These are phyloP conservation scores for Emmonsiellopsis sp. DNA, from an alignment of 2,329 filamentous ascomycete species.

Conservation along the genomic window DNA sequence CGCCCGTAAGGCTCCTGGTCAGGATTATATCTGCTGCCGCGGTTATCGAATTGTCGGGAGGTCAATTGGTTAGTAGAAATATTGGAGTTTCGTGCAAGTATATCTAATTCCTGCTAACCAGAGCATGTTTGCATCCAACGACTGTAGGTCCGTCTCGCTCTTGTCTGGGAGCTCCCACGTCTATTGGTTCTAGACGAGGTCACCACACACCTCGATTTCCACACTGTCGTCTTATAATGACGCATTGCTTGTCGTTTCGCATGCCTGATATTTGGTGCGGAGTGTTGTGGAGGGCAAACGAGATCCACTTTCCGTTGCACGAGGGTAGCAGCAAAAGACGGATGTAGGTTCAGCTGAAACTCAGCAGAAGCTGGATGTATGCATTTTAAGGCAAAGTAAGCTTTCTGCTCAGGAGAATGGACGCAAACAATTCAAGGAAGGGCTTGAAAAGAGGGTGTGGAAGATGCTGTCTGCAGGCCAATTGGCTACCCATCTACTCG, in stretches of 20 bases:
- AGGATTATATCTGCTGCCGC: conserved; percentile 65
- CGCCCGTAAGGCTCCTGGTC: conserved; percentile 63
- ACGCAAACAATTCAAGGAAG: no score
- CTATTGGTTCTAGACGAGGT: conserved; percentile 71
- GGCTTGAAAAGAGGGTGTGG: conserved; percentile 54
- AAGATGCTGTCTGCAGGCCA: conserved; percentile 29
- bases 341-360: conserved; percentile 40
- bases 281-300: conserved; percentile 59
- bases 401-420: conserved; percentile 50
- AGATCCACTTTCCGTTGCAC: conserved; percentile 20
- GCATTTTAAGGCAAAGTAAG: conserved; percentile 50
- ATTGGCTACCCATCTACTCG: not conserved
- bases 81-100: no score
- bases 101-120: no score
- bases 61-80: conserved; percentile 62
- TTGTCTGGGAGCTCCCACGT: conserved; percentile 61
- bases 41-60: conserved; percentile 64
- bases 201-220: conserved; percentile 76
- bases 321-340: conserved; percentile 26
- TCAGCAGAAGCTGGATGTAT: conserved; percentile 44
- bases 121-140: no score
- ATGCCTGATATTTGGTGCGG: conserved; percentile 74
- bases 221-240: conserved; percentile 66
- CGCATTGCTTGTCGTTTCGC: conserved; percentile 67
- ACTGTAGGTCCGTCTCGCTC: conserved; percentile 46